Evolutionary conservation across 23 red algal species (phyloP).

Genomic region (Rhodosorus marinus): DNA sequence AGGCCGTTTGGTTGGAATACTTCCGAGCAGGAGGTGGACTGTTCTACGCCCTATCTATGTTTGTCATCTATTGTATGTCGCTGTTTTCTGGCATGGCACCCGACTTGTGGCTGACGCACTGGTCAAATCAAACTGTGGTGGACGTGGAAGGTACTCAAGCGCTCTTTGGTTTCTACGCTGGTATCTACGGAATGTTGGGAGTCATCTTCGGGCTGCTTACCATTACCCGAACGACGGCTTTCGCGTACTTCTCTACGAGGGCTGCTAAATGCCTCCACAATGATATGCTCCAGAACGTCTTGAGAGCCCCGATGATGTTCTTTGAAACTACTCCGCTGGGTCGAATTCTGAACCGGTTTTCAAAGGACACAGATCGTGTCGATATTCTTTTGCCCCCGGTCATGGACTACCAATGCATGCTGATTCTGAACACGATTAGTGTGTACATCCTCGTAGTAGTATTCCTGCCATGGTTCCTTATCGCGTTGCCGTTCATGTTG

Average conservation of each 20-base stretch:
- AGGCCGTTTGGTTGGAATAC: too few species aligned
- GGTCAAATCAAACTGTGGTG: constrained; percentile 37
- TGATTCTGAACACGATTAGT: constrained; percentile 7
- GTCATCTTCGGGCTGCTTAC: background rate
- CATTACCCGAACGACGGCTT: constrained; percentile 2
- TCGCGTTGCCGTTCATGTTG: constrained; percentile 9
- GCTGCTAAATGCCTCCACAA: constrained; percentile 38
- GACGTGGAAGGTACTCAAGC: background rate
- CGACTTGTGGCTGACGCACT: constrained; percentile 78
- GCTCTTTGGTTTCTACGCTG: constrained; percentile 27
- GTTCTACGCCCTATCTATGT: constrained; percentile 21
- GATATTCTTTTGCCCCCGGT: constrained; percentile 20
- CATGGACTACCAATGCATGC: constrained; percentile 4
- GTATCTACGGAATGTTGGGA: constrained; percentile 9
- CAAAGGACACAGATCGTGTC: constrained; percentile 26
- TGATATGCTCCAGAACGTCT: constrained; percentile 19
- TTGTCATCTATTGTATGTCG: constrained; percentile 28
- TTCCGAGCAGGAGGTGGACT: too few species aligned
- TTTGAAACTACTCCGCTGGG: constrained; percentile 76
- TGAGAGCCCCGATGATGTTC: constrained; percentile 37
- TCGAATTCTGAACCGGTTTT: constrained; percentile 58
- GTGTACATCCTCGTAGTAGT: constrained; percentile 9
- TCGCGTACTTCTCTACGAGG: constrained; percentile 2
- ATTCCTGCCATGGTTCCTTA: constrained; percentile 47
- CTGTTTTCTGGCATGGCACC: constrained; percentile 22